These are phyloP conservation scores for Thozetella sp. DNA, from an alignment of 495 filamentous ascomycete species.

Conservation along the genomic window DNA sequence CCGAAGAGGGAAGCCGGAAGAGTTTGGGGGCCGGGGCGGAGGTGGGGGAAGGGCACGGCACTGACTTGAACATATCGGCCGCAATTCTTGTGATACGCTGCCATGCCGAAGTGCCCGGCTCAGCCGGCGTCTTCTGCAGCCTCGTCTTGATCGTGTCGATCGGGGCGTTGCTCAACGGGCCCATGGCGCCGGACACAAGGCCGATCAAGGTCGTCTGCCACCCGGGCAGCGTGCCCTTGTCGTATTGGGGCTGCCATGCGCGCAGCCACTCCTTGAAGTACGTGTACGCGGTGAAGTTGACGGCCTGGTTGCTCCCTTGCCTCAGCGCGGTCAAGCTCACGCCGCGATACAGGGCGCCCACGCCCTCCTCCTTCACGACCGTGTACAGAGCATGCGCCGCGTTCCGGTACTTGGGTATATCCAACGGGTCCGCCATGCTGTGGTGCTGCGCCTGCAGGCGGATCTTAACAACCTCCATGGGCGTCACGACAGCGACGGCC, in stretches of 20 bases:
- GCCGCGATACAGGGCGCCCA: conserved; percentile 85
- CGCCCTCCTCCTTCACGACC: conserved; percentile 86
- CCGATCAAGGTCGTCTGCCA: conserved; percentile 93
- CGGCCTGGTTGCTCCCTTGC: conserved; percentile 95
- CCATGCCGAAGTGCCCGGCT: conserved; percentile 78
- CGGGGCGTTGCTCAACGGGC: conserved; percentile 92
- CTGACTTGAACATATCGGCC: conserved; percentile 87
- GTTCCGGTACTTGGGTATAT: conserved; percentile 94
- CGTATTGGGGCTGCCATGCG: conserved; percentile 63
- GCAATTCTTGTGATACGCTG: conserved; percentile 77
- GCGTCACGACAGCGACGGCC: conserved; percentile 92
- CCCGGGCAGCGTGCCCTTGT: conserved; percentile 64
- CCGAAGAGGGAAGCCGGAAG: neutral
- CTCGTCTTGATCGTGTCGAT: conserved; percentile 99
- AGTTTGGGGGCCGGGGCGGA: no score
- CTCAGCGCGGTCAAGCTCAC: conserved; percentile 91
- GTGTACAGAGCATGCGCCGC: conserved; percentile 95
- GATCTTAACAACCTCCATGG: conserved; percentile 99
- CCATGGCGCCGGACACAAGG: conserved; percentile 90
- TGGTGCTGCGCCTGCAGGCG: conserved; percentile 97
- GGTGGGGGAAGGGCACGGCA: conserved; percentile 10
- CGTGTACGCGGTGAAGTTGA: conserved; percentile 98
- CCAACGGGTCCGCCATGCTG: conserved; percentile 87
- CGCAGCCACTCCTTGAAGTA: conserved; percentile 84
- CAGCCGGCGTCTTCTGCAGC: conserved; percentile 85